Percentiles rank a stretch among this genome's conserved stretches.
Conservation (phyloP, 345 rosid genomes). For the Gossypium longicalyx region DNA sequence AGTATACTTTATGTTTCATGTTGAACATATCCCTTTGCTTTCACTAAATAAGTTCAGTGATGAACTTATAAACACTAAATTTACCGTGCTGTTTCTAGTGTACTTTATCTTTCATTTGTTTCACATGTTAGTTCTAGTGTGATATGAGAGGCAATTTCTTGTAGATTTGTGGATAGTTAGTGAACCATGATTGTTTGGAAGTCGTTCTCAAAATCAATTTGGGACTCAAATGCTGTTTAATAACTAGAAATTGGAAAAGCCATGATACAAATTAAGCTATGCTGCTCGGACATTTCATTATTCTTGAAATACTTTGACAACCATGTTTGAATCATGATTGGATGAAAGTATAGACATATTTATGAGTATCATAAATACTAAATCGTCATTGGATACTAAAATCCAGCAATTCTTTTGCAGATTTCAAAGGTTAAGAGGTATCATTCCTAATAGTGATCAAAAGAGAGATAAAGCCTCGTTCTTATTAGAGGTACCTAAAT, state of each 20-base stretch:
- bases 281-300: too few species aligned
- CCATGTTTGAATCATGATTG: too few species aligned
- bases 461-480: conserved; percentile 58
- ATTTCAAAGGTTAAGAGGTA: conserved; percentile 82
- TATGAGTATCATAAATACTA: not conserved
- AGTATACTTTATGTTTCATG: too few species aligned
- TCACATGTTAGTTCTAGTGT: not conserved
- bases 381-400: not conserved
- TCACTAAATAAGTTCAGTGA: too few species aligned
- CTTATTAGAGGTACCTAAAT: conserved; percentile 65
- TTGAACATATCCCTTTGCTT: too few species aligned
- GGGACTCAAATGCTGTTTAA: not conserved
- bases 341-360: too few species aligned
- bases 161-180: not conserved
- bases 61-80: not conserved
- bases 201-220: not conserved
- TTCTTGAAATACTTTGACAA: too few species aligned
- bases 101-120: not conserved
- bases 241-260: not conserved
- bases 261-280: not conserved
- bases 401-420: conserved; percentile 34
- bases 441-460: conserved; percentile 88
- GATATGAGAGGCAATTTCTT: not conserved
- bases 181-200: not conserved
- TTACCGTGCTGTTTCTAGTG: not conserved